phyloP scores from a whole-genome alignment of 2,329 filamentous ascomycete genomes.

The Aureobasidium namibiae region DNA sequence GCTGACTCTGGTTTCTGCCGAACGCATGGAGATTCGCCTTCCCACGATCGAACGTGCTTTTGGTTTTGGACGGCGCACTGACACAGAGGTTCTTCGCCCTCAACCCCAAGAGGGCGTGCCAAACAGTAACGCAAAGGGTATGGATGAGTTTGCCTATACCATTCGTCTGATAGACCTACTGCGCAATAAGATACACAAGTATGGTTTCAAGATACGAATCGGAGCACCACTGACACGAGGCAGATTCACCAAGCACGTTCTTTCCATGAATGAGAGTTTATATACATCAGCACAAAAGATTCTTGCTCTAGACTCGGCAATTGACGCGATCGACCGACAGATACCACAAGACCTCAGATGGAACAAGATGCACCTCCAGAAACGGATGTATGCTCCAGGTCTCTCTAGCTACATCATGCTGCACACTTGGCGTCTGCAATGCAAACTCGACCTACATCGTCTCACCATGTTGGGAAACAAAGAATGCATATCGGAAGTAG shows the following conservation, averaged over 20 bases:
- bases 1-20: neutral
- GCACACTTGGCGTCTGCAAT: constrained; percentile 2
- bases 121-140: neutral
- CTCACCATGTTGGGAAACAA: neutral
- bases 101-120: neutral
- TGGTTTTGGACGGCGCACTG: neutral
- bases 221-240: neutral
- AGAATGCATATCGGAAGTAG: neutral
- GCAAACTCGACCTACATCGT: neutral
- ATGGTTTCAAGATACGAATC: neutral
- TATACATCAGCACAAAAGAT: neutral
- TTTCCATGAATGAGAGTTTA: neutral
- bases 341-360: neutral
- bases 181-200: constrained; percentile 8
- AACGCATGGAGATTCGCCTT: neutral
- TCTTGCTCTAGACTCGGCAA: neutral
- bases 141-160: constrained; percentile 7
- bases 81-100: neutral
- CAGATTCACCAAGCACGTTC: neutral
- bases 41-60: constrained; percentile 1
- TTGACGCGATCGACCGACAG: neutral
- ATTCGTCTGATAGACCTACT: neutral
- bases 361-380: neutral
- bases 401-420: constrained; percentile 4
- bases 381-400: neutral